phyloP scores from a whole-genome alignment of 805 yeast species.

The Teunomyces lycoperdinae region DNA sequence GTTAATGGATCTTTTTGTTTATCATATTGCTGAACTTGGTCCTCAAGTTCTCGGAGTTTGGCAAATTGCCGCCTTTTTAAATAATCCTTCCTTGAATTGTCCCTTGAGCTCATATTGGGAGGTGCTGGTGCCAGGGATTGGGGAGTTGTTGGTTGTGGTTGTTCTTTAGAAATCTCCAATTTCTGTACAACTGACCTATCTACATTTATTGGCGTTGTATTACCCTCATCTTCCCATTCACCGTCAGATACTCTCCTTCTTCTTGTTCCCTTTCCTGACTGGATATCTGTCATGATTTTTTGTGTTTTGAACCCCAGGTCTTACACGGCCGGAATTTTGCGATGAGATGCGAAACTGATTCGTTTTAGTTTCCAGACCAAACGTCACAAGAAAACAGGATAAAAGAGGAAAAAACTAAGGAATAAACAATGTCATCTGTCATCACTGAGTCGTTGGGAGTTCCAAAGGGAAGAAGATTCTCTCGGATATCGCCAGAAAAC shows the following conservation, averaged over 20 bases:
- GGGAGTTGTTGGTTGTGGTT: not conserved
- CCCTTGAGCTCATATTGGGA: not conserved
- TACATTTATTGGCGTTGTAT: not conserved
- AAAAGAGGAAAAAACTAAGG: too few species aligned
- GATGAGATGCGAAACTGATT: slow-evolving; percentile 3
- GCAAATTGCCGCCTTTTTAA: slow-evolving; percentile 18
- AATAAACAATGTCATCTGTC: not conserved
- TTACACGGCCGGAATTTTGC: not conserved
- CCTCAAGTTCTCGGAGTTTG: slow-evolving; percentile 12
- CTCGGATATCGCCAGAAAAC: slow-evolving; percentile 25
- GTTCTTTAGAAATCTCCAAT: too few species aligned
- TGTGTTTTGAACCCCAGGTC: not conserved
- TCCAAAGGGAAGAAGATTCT: slow-evolving; percentile 12
- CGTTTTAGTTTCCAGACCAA: not conserved
- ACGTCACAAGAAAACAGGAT: too few species aligned
- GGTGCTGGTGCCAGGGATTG: not conserved
- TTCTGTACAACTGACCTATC: too few species aligned
- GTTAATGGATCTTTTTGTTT: not conserved
- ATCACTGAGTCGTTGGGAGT: not conserved
- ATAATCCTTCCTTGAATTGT: slow-evolving; percentile 19
- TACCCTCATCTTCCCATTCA: slow-evolving; percentile 7
- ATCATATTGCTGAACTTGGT: slow-evolving; percentile 12
- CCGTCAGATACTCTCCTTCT: slow-evolving; percentile 5
- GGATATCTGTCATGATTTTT: not conserved
- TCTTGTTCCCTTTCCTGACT: slow-evolving; percentile 9